A percentile compares a stretch with the other conserved stretches of the same genome.
Conservation (phyloP, 805 yeast species). For the Starmerella kuoi region DNA sequence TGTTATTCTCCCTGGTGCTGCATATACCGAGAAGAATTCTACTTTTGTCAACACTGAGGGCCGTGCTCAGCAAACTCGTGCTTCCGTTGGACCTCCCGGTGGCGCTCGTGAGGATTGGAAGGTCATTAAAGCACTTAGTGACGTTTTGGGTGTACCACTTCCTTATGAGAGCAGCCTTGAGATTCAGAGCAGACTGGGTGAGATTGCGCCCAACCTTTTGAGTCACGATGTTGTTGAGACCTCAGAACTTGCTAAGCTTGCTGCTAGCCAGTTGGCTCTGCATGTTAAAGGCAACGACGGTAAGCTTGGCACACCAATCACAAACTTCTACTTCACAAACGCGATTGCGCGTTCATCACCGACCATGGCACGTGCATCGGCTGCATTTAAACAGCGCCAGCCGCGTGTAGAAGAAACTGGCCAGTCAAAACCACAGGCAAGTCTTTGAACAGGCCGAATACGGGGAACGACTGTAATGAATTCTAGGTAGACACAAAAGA, state of each 20-base stretch:
- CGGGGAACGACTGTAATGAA: not conserved
- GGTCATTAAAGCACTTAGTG: constrained; percentile 69
- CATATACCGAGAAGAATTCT: constrained; percentile 76
- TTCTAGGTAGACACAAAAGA: not conserved
- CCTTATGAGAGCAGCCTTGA: constrained; percentile 66
- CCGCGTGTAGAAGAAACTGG: not conserved
- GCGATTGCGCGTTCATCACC: constrained; percentile 77
- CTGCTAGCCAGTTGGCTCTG: constrained; percentile 33
- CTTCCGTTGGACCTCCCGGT: constrained; percentile 80
- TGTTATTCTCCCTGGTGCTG: constrained; percentile 75
- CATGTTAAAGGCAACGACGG: constrained; percentile 29
- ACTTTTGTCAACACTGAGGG: constrained; percentile 87
- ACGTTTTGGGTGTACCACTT: constrained; percentile 55
- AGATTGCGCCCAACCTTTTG: constrained; percentile 69
- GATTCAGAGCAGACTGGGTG: constrained; percentile 56
- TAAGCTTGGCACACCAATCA: constrained; percentile 53
- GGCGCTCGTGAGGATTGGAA: constrained; percentile 89
- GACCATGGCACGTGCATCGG: constrained; percentile 80
- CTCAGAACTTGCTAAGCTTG: constrained; percentile 43
- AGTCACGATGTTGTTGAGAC: constrained; percentile 67
- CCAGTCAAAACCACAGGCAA: constrained; percentile 3
- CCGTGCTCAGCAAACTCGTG: constrained; percentile 71
- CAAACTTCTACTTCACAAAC: constrained; percentile 79
- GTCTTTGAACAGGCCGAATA: constrained; percentile 1
- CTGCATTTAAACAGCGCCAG: constrained; percentile 27